These are phyloP conservation scores for Arthroderma sp. DNA, from an alignment of 2,329 filamentous ascomycete genomes.

Conservation along the genomic window DNA sequence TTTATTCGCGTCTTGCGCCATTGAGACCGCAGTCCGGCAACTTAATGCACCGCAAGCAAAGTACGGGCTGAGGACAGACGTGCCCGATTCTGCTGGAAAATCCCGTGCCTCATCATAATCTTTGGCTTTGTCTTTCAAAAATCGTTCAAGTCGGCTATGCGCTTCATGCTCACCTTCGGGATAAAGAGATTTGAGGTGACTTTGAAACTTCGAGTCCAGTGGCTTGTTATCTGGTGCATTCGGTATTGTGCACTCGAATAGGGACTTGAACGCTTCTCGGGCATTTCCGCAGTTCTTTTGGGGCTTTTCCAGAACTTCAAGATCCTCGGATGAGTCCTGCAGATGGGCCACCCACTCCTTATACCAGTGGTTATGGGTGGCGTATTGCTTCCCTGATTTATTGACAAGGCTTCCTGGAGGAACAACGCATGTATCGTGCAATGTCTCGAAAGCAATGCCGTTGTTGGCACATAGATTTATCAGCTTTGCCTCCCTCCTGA, in stretches of 20 bases:
- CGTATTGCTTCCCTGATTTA: conserved; percentile 62
- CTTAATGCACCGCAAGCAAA: conserved; percentile 56
- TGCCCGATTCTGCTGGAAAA: conserved; percentile 48
- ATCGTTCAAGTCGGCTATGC: conserved; percentile 47
- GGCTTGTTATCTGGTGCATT: conserved; percentile 49
- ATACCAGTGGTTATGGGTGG: conserved; percentile 76
- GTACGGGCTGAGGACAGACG: conserved; percentile 60
- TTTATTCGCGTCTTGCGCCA: conserved; percentile 50
- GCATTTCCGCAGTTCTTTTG: conserved; percentile 40
- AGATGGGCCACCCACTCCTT: conserved; percentile 61
- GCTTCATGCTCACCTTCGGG: conserved; percentile 67
- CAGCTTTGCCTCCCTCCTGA: conserved; percentile 60
- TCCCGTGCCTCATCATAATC: conserved; percentile 55
- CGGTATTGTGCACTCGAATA: conserved; percentile 53
- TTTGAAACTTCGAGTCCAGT: conserved; percentile 46
- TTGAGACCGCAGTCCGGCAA: conserved; percentile 51
- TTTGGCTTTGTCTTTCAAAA: conserved; percentile 50
- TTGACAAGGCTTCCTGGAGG: conserved; percentile 55
- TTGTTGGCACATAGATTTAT: conserved; percentile 47
- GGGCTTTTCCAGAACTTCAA: conserved; percentile 50
- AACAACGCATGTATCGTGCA: conserved; percentile 75
- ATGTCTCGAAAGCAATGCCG: conserved; percentile 55
- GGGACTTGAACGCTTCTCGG: conserved; percentile 34
- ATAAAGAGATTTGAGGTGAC: conserved; percentile 48
- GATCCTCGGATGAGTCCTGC: conserved; percentile 53